Conservation (phyloP, 192 early-diverging fungal genomes). For the Chytriomyces hyalinus region DNA sequence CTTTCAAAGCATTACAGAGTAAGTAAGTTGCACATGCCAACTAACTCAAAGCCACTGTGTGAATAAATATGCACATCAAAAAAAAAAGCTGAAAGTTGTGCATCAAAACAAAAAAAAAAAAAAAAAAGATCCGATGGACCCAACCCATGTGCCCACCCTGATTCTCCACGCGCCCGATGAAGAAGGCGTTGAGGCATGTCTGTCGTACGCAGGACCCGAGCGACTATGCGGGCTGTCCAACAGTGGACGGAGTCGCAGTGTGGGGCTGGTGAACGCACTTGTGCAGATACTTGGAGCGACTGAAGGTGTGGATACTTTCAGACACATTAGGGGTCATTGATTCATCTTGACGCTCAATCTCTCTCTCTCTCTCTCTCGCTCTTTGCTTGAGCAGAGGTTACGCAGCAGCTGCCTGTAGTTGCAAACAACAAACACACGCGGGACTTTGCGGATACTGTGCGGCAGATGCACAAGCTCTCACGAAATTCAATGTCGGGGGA, state of each 20-base stretch:
- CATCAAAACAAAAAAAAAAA: no score
- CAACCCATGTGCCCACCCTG: neutral
- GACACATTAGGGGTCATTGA: neutral
- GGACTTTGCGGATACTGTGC: neutral
- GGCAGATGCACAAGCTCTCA: conserved; percentile 4
- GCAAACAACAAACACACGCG: conserved; percentile 7
- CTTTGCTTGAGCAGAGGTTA: neutral
- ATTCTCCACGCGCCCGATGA: conserved; percentile 29
- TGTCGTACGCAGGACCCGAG: conserved; percentile 32
- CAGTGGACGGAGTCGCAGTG: neutral
- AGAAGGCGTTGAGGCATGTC: conserved; percentile 10
- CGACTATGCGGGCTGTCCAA: conserved; percentile 15
- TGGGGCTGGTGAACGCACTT: conserved; percentile 3
- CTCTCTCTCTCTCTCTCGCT: neutral
- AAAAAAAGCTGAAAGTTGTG: no score
- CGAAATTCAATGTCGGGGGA: neutral
- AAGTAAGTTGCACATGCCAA: no score
- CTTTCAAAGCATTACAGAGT: no score
- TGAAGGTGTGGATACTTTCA: neutral
- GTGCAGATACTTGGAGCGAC: conserved; percentile 22
- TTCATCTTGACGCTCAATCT: neutral
- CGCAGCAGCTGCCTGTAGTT: conserved; percentile 19
- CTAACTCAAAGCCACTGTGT: no score
- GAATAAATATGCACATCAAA: no score
- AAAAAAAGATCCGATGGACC: no score